These are phyloP conservation scores for Pugionium cornutum DNA, from an alignment of 345 rosid species.

Conservation along the genomic window DNA sequence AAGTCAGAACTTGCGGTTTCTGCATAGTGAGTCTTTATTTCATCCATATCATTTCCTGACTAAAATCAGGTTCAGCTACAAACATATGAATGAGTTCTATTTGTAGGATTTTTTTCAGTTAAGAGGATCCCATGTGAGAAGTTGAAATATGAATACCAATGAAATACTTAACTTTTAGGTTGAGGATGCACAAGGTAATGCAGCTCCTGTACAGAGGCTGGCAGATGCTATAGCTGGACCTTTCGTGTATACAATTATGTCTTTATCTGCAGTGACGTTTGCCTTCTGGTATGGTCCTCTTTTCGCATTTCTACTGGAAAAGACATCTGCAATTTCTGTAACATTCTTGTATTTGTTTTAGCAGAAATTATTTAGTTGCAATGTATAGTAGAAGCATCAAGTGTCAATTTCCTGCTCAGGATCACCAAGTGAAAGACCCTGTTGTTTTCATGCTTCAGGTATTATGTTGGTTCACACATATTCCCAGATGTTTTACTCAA, in stretches of 20 bases:
- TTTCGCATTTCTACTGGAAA: conserved; percentile 16
- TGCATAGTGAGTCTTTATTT: not conserved
- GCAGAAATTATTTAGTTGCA: not conserved
- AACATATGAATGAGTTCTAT: conserved; percentile 15
- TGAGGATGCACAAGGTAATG: conserved; percentile 93
- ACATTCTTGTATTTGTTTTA: conserved; percentile 16
- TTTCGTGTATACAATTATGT: conserved; percentile 80
- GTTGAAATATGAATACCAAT: not conserved
- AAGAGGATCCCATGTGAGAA: not conserved
- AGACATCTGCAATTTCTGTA: not conserved
- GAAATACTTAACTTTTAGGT: conserved; percentile 51
- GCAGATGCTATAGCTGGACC: conserved; percentile 98
- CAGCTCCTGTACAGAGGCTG: conserved; percentile 92
- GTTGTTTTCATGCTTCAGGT: conserved; percentile 54
- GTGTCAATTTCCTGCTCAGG: not conserved
- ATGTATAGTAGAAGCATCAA: conserved; percentile 18
- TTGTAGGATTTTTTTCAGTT: not conserved
- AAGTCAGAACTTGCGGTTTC: conserved; percentile 1
- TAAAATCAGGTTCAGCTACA: conserved; percentile 1
- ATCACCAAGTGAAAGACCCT: conserved; percentile 13
- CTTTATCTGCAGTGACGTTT: conserved; percentile 83
- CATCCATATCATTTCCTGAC: conserved; percentile 8
- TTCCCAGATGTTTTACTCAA: conserved; percentile 94
- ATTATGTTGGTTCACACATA: conserved; percentile 73
- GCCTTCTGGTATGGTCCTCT: conserved; percentile 68